phyloP scores from a whole-genome alignment of 2,329 filamentous ascomycete genomes.

The Fusarium bactridioides region DNA sequence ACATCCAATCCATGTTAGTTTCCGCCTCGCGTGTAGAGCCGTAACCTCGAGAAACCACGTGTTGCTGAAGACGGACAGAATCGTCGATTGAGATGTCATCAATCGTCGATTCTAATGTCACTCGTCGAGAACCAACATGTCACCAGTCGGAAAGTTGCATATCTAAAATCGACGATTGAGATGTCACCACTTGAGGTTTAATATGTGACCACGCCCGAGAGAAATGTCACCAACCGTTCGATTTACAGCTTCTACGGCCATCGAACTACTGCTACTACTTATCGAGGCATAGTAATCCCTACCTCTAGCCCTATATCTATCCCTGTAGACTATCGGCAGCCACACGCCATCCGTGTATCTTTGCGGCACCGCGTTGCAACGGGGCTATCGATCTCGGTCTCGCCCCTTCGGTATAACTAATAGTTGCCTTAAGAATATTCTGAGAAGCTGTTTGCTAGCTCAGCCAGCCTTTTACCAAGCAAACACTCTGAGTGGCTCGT shows the following conservation, averaged over 20 bases:
- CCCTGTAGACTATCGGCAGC: not conserved
- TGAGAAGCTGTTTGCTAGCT: not conserved
- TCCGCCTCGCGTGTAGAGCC: not conserved
- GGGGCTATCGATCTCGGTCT: not conserved
- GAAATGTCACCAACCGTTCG: not conserved
- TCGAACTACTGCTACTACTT: not conserved
- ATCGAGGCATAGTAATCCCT: not conserved
- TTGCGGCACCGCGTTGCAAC: not conserved
- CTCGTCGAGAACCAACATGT: not conserved
- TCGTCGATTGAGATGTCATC: not conserved
- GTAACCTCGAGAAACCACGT: not conserved
- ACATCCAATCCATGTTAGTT: not conserved
- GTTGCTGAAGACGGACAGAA: not conserved
- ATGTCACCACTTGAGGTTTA: not conserved
- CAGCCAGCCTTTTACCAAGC: not conserved
- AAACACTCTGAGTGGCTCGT: not conserved
- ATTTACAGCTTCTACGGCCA: not conserved
- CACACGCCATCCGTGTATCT: not conserved
- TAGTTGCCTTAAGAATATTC: not conserved
- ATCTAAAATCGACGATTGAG: not conserved
- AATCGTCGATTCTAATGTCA: not conserved
- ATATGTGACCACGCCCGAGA: not conserved
- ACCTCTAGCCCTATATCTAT: not conserved
- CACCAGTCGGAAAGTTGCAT: not conserved
- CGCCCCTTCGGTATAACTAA: not conserved